Evolutionary conservation across 1,284 basidiomycete genomes (phyloP).

Genomic region (Ceratobasidium sp.): DNA sequence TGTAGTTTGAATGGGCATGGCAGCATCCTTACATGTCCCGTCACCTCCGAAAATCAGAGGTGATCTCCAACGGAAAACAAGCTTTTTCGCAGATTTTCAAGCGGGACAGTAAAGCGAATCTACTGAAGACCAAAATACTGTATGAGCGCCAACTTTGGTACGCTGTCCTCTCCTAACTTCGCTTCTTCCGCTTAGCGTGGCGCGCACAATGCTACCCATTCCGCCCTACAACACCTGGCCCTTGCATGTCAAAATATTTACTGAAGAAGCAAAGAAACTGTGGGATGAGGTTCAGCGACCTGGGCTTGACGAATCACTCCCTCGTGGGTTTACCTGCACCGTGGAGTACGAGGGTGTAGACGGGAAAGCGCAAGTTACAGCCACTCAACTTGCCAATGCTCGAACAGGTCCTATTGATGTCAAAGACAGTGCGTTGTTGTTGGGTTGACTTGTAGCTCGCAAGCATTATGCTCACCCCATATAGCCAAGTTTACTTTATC

Average conservation of each 20-base stretch:
- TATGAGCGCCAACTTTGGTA: constrained; percentile 11
- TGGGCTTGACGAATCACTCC: constrained; percentile 59
- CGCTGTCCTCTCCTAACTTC: background rate
- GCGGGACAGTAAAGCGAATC: constrained; percentile 35
- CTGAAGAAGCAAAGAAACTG: constrained; percentile 45
- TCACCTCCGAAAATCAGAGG: constrained; percentile 62
- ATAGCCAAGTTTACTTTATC: constrained; percentile 66
- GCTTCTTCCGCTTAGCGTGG: constrained; percentile 7
- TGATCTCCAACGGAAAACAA: constrained; percentile 4
- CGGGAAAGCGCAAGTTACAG: constrained; percentile 61
- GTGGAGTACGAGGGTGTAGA: constrained; percentile 81
- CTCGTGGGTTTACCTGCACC: constrained; percentile 65
- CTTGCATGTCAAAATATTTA: constrained; percentile 49
- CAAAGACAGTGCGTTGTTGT: constrained; percentile 66
- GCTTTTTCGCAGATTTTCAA: constrained; percentile 46
- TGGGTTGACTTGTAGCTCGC: constrained; percentile 6
- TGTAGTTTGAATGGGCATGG: constrained; percentile 76
- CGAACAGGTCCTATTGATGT: constrained; percentile 72
- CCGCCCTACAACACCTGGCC: constrained; percentile 50
- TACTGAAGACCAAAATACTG: constrained; percentile 47
- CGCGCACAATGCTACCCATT: constrained; percentile 53
- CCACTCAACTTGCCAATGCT: constrained; percentile 64
- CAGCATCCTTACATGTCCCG: constrained; percentile 76
- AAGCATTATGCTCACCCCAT: constrained; percentile 34
- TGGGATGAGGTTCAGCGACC: constrained; percentile 58